Evolutionary conservation across 352 stramenopile species (phyloP).

Genomic region (Pythium phragmiticola): DNA sequence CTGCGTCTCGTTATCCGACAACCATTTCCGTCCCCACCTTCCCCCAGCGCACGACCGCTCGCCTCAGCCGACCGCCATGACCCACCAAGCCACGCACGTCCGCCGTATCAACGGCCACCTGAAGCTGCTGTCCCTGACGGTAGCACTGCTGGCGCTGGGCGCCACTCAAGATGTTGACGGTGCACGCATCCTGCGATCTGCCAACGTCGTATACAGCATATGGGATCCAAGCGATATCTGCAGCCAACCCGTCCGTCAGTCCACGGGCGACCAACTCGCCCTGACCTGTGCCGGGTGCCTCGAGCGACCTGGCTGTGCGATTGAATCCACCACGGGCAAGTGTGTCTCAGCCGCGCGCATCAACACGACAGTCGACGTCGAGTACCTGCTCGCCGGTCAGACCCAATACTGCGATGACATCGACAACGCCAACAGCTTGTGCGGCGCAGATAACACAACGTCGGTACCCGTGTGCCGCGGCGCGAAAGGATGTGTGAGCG

Average conservation of each 20-base stretch:
- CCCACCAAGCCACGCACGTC: background rate
- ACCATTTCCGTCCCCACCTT: background rate
- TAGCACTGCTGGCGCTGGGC: background rate
- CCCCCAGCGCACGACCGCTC: background rate
- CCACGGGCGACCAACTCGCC: slow-evolving; percentile 8
- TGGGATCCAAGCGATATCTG: slow-evolving; percentile 11
- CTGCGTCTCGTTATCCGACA: background rate
- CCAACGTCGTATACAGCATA: background rate
- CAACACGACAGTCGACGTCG: slow-evolving; percentile 10
- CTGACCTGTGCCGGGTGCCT: slow-evolving; percentile 28
- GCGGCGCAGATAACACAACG: slow-evolving; percentile 5
- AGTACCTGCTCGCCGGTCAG: slow-evolving; percentile 27
- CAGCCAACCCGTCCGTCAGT: slow-evolving; percentile 6
- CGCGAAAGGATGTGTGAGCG: slow-evolving; percentile 25
- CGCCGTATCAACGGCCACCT: background rate
- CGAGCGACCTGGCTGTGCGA: slow-evolving; percentile 28
- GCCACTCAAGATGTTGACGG: background rate
- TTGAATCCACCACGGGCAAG: slow-evolving; percentile 39
- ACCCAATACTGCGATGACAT: slow-evolving; percentile 30
- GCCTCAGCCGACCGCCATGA: slow-evolving; percentile 5
- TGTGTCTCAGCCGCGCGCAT: slow-evolving; percentile 31
- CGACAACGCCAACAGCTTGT: slow-evolving; percentile 30
- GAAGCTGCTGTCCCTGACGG: background rate
- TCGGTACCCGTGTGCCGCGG: slow-evolving; percentile 26
- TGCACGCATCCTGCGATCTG: background rate